Conservation (phyloP, 768 basidiomycete genomes). For the Tephrocybe rancida region DNA sequence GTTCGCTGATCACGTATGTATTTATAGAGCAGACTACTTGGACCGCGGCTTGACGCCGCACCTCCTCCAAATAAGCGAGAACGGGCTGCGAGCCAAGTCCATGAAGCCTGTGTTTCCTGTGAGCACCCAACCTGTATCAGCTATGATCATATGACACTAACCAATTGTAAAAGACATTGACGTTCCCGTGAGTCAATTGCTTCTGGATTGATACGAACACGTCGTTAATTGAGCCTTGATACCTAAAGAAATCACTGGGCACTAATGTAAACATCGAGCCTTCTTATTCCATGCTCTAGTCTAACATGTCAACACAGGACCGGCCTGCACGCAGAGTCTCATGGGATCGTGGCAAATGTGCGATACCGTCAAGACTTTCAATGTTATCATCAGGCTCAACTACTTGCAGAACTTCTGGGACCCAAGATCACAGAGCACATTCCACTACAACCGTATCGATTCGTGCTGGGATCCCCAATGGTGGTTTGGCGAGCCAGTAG, state of each 20-base stretch:
- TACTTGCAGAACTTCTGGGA: slow-evolving; percentile 81
- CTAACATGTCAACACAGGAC: slow-evolving; percentile 54
- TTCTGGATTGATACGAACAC: not conserved
- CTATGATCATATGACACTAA: not conserved
- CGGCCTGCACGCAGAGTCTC: slow-evolving; percentile 85
- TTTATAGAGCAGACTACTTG: slow-evolving; percentile 77
- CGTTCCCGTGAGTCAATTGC: slow-evolving; percentile 74
- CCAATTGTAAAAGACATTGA: slow-evolving; percentile 62
- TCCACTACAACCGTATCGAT: slow-evolving; percentile 68
- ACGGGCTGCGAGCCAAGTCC: slow-evolving; percentile 85
- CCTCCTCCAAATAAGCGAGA: slow-evolving; percentile 75
- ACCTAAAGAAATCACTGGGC: slow-evolving; percentile 82
- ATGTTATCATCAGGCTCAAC: not conserved
- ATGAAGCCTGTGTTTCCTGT: slow-evolving; percentile 91
- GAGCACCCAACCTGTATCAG: slow-evolving; percentile 30
- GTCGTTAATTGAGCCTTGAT: not conserved
- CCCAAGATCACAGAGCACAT: slow-evolving; percentile 59
- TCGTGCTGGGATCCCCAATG: slow-evolving; percentile 70
- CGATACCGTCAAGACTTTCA: slow-evolving; percentile 13
- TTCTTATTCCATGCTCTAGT: not conserved
- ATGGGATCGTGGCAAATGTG: slow-evolving; percentile 91
- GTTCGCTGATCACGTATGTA: slow-evolving; percentile 12
- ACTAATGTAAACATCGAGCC: slow-evolving; percentile 58
- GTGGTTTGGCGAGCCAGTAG: slow-evolving; percentile 91
- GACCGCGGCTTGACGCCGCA: slow-evolving; percentile 87